These are phyloP conservation scores for Leptographium wingfieldii DNA, from an alignment of 2,329 filamentous ascomycete species.

Conservation along the genomic window DNA sequence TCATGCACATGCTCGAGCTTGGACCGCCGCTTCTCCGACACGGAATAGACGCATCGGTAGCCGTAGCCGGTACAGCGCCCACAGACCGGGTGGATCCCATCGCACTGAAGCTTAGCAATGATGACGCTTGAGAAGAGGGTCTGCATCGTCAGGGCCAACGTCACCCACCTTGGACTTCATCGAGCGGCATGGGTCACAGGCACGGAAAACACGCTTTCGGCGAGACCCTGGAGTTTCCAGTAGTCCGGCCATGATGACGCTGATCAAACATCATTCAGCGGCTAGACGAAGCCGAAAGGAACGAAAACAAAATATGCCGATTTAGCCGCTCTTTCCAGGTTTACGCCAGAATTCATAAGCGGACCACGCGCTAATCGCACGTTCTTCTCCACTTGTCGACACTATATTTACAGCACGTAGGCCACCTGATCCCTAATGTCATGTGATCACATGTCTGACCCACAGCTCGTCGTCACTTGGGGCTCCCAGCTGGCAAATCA, in stretches of 20 bases:
- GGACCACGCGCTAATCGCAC: no score
- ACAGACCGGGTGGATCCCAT: slow-evolving; percentile 14
- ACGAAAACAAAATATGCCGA: background rate
- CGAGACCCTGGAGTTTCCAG: background rate
- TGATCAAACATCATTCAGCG: background rate
- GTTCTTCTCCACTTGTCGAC: no score
- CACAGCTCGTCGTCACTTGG: no score
- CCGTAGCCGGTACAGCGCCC: slow-evolving; percentile 16
- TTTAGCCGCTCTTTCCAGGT: no score
- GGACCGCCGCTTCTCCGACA: slow-evolving; percentile 2
- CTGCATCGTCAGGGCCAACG: no score
- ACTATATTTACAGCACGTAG: no score
- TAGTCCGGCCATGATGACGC: background rate
- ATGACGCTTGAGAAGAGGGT: background rate
- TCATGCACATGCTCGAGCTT: background rate
- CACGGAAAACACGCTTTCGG: slow-evolving; percentile 15
- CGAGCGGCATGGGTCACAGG: slow-evolving; percentile 15
- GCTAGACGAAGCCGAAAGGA: no score
- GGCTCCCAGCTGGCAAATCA: no score
- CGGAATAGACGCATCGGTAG: slow-evolving; percentile 12
- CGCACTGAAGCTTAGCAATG: slow-evolving; percentile 6
- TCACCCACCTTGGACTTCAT: slow-evolving; percentile 16
- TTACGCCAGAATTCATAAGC: no score
- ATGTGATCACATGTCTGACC: no score
- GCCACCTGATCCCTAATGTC: no score